Evolutionary conservation across 495 filamentous ascomycete genomes (phyloP), one percentile per base, ranked within the genome.

Genomic region (Parachaetomium inaequale): DNA sequence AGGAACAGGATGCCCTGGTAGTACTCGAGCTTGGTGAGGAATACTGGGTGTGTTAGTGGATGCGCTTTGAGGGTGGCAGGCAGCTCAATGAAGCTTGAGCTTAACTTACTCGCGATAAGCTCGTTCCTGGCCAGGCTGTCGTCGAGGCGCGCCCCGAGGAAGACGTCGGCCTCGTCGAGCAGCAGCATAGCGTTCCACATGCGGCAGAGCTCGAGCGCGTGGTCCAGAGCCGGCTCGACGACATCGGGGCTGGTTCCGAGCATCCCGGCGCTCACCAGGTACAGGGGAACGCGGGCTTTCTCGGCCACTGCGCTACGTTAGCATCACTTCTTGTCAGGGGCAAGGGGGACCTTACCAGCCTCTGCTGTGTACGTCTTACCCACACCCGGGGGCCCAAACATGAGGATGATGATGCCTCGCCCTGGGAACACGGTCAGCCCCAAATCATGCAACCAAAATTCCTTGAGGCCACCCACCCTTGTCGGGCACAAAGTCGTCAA

Each of bases 351-450:
- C 55, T 38, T 59, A 63, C 59, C 67, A 15, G 66, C 67, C 58
- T 81, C 77, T n/a, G n/a, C n/a, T n/a, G n/a, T 87, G 2, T 79
- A 68, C 1, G 85, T 86, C 65, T 88, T 86, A 3, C 84, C 83
- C 1, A 79, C 76, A 0, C 83, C 84, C 0, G 85, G 82, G 0
- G 69, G 70, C 0, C 85, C 85, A 52, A 79, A 78, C 4, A 86
- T 75, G 4, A 86, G 73, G 17, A 79, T 75, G n/a, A 81, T 77
- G n/a, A 85, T 70, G 4, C 81, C 84, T 2, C 62, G 61, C 10
- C 62, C 65, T 67, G 31, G n/a, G 15, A 5, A 34, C 32, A 34
- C 32, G 5, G 6, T 34, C 6, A 34, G 32, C 11, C 32, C n/a
- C n/a, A n/a, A n/a, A n/a, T n/a, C n/a, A n/a, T n/a, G n/a, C n/a